Conservation (phyloP, 305 asterid genomes). For the Fraxinus nigra region DNA sequence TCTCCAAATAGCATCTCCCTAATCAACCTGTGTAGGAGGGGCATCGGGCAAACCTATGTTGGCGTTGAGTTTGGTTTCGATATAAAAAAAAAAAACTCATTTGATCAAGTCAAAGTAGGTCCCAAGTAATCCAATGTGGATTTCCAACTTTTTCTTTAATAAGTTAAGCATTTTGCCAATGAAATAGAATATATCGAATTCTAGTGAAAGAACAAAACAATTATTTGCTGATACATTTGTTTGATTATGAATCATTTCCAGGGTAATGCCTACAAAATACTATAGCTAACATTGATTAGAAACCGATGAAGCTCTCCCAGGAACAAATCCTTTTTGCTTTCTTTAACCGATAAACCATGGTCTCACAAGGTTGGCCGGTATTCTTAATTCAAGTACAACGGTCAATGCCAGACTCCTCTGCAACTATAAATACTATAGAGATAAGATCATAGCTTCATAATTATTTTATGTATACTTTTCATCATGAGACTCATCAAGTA, state of each 20-base stretch:
- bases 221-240: background rate
- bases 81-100: background rate
- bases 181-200: no score
- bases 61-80: background rate
- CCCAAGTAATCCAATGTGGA: background rate
- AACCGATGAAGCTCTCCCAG: background rate
- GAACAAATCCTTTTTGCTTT: background rate
- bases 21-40: background rate
- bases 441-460: background rate
- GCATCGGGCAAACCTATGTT: background rate
- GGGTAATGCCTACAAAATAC: background rate
- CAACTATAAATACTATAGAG: background rate
- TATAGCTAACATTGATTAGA: background rate
- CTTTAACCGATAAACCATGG: background rate
- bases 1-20: background rate
- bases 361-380: background rate
- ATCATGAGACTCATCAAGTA: conserved; percentile 9
- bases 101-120: background rate
- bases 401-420: background rate
- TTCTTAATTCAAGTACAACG: background rate
- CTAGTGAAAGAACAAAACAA: background rate
- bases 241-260: background rate
- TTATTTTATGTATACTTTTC: background rate
- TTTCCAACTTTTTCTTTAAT: background rate
- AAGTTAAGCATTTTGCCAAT: background rate